Evolutionary conservation across 176 grass and related monocot species (phyloP).

Genomic region (Sorghum bicolor): Sorghum_bicolor_NCBIv3 NC_012874.2:5664001-5664500

Average conservation of each 20-base stretch:
- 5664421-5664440: not conserved
- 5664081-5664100: not conserved
- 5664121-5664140: not conserved
- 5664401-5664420: not conserved
- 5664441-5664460: not conserved
- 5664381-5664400: not conserved
- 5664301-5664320: slow-evolving; percentile 79
- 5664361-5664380: not conserved
- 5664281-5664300: slow-evolving; percentile 85
- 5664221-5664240: slow-evolving; percentile 74
- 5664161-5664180: not conserved
- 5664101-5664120: not conserved
- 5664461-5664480: slow-evolving; percentile 1
- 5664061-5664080: not conserved
- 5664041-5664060: not conserved
- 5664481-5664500: not conserved
- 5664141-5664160: not conserved
- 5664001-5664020: not conserved
- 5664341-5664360: not conserved
- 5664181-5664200: not conserved
- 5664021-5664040: not conserved
- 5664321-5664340: slow-evolving; percentile 17
- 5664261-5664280: slow-evolving; percentile 81
- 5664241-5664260: slow-evolving; percentile 57
- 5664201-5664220: slow-evolving; percentile 38